A percentile compares a stretch with the other conserved stretches of the same genome.
Evolutionary conservation across 805 yeast species (phyloP).

Genomic region (Myxozyma lipomycoides): DNA sequence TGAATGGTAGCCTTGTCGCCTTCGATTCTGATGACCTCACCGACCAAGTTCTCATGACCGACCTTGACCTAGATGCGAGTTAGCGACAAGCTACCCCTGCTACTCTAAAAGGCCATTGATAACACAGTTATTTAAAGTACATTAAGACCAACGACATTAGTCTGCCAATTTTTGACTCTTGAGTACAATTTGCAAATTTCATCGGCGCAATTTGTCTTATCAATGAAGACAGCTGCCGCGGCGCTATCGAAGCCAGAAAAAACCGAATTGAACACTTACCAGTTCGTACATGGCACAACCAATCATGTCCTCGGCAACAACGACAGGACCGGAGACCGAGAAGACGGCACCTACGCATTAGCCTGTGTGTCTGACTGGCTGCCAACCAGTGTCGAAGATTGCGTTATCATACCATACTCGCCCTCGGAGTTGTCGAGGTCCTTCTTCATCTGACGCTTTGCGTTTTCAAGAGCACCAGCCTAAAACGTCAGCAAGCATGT

Average conservation of each 20-base stretch:
- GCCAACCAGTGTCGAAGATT: too few relatives aligned
- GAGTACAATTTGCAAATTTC: neutral
- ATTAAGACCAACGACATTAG: too few relatives aligned
- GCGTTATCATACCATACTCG: constrained; percentile 57
- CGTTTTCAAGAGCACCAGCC: constrained; percentile 98
- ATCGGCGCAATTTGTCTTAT: neutral
- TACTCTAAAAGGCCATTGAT: too few relatives aligned
- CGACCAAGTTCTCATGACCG: constrained; percentile 94
- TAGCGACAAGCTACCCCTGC: too few relatives aligned
- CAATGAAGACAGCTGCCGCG: neutral
- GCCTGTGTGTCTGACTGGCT: too few relatives aligned
- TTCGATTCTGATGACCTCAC: constrained; percentile 96
- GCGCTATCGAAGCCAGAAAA: neutral
- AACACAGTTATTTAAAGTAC: too few relatives aligned
- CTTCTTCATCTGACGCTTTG: constrained; percentile 91
- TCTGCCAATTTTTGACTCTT: too few relatives aligned
- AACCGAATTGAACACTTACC: constrained; percentile 38
- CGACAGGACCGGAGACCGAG: constrained; percentile 97
- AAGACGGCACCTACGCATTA: constrained; percentile 48
- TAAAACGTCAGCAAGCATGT: constrained; percentile 27
- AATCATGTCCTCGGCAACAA: constrained; percentile 96
- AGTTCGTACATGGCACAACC: constrained; percentile 99
- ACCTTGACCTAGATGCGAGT: constrained; percentile 53
- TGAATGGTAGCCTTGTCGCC: constrained; percentile 97
- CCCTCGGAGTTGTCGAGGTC: constrained; percentile 71